Conservation (phyloP, 2,329 filamentous ascomycete species). For the Pseudocercospora ulei region DNA sequence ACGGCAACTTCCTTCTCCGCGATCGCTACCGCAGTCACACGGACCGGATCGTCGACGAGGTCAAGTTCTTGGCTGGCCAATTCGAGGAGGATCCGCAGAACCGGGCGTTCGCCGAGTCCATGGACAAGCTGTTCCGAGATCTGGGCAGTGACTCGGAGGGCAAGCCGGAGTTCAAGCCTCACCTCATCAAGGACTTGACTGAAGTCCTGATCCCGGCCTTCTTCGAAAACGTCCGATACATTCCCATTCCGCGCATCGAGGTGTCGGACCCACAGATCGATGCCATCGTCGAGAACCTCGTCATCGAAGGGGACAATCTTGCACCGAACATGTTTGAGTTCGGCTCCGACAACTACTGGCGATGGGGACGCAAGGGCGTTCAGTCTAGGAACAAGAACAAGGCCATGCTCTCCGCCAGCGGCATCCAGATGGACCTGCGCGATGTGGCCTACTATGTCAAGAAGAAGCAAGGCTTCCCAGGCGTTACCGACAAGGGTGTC, state of each 20-base stretch:
- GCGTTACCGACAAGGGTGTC: constrained; percentile 75
- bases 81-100: constrained; percentile 85
- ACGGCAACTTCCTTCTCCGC: constrained; percentile 75
- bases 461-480: constrained; percentile 86
- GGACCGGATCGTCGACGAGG: constrained; percentile 74
- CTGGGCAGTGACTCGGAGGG: constrained; percentile 81
- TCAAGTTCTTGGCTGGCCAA: constrained; percentile 80
- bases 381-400: constrained; percentile 73
- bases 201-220: constrained; percentile 75
- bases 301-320: constrained; percentile 93
- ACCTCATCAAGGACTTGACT: constrained; percentile 78
- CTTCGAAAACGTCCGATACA: constrained; percentile 77
- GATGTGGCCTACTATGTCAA: constrained; percentile 93
- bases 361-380: constrained; percentile 84
- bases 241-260: constrained; percentile 90
- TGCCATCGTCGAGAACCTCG: constrained; percentile 83
- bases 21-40: constrained; percentile 81
- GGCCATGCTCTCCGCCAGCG: constrained; percentile 74
- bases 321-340: constrained; percentile 87
- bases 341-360: constrained; percentile 84
- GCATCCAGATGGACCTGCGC: constrained; percentile 79
- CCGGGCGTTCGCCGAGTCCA: constrained; percentile 61
- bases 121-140: constrained; percentile 79
- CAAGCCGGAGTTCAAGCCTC: constrained; percentile 81
- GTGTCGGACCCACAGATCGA: constrained; percentile 77